These are phyloP conservation scores for Fragaria vesca DNA, from an alignment of 306 rosid species.

Conservation along the genomic window DNA sequence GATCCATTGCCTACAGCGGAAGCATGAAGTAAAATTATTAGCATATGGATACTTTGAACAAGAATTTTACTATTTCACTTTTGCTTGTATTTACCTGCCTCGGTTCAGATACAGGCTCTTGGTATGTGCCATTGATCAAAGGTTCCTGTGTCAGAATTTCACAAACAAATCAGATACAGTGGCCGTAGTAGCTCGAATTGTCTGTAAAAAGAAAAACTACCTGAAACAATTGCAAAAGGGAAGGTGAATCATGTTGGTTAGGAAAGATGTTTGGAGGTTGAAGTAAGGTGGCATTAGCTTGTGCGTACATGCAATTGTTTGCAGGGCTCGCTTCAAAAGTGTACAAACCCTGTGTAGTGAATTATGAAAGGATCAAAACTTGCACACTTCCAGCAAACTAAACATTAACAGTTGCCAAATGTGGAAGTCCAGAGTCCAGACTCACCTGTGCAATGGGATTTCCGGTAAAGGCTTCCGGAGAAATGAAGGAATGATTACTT, in stretches of 20 bases:
- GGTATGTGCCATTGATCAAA: conserved; percentile 40
- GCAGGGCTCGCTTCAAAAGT: conserved; percentile 48
- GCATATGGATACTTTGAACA: background rate
- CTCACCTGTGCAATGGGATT: conserved; percentile 50
- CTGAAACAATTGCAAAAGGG: conserved; percentile 50
- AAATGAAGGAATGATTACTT: conserved; percentile 31
- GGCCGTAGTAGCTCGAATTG: background rate
- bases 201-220: conserved; percentile 28
- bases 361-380: conserved; percentile 5
- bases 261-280: conserved; percentile 45
- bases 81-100: conserved; percentile 39
- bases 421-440: conserved; percentile 19
- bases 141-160: conserved; percentile 37
- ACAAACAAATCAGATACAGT: conserved; percentile 19
- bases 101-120: conserved; percentile 45
- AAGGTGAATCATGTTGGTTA: conserved; percentile 49
- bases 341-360: conserved; percentile 43
- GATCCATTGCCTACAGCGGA: conserved; percentile 52
- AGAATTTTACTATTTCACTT: conserved; percentile 9
- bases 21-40: conserved; percentile 22
- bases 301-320: conserved; percentile 48
- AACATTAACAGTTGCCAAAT: background rate
- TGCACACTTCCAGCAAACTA: background rate
- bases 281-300: conserved; percentile 35
- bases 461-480: conserved; percentile 38